Evolutionary conservation across 495 filamentous ascomycete species (phyloP), one percentile per base, ranked within the genome.

Genomic region (Terfezia claveryi): DNA sequence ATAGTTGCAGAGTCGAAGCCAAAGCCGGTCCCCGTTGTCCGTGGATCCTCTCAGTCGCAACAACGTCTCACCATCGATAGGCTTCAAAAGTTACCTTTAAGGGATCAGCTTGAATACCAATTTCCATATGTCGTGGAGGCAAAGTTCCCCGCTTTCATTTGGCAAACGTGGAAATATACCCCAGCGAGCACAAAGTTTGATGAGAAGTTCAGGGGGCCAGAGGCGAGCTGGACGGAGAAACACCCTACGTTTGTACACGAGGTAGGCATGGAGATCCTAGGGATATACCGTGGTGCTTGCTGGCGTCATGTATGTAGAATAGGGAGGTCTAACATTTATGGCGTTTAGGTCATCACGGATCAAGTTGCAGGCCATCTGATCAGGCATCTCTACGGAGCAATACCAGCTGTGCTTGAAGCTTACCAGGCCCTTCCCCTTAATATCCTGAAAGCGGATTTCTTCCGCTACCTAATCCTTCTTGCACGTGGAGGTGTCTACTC

Each of bases 81-180:
- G 16, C 44, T 65, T 37, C 58, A 54, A 53, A 55, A 58, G 10
- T 41, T 65, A 11, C 60, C 84, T 10, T 70, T 96, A 16, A 76
- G 79, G 63, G 83, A 94, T 36, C 87, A 87, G 62, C 74, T 98
- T 52, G 83, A 79, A 38, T 94, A 92, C 71, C 83, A 92, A 62
- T 98, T 89, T 65, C 87, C 88, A 11, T 98, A 96, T 70, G 81
- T 92, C 60, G 75, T 87, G 50, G 79, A 85, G 58, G 66, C 72
- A 55, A 88, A 85, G 67, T 98, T 98, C 68, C 91, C 91, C 0
- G 88, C 87, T 32, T 98, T 93, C 69, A 92, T 98, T 57, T 98
- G 91, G 91, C 91, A 98, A 72, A 98, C 91, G 41, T 98, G 91
- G 91, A 94, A 92, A 69, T 84, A 81, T 66, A 82, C 80, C 1